A percentile compares a stretch with the other conserved stretches of the same genome.
These are phyloP conservation scores for Exserohilum turcica DNA, from an alignment of 2,329 filamentous ascomycete species.

Conservation along the genomic window DNA sequence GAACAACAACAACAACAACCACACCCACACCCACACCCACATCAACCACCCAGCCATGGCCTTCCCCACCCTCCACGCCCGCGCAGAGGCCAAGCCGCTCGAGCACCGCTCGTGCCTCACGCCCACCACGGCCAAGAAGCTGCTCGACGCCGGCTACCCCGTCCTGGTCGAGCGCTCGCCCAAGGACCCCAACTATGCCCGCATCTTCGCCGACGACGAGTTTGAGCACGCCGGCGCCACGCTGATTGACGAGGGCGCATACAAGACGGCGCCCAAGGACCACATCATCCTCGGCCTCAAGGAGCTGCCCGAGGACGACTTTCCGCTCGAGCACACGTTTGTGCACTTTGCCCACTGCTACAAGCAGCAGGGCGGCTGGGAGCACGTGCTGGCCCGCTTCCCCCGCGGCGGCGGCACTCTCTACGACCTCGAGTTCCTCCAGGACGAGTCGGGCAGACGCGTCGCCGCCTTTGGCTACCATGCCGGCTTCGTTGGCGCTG, in stretches of 20 bases:
- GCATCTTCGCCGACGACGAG: slow-evolving; percentile 51
- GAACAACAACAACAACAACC: slow-evolving; percentile 5
- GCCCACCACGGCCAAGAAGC: slow-evolving; percentile 47
- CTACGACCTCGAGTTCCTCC: slow-evolving; percentile 85
- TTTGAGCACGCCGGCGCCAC: slow-evolving; percentile 48
- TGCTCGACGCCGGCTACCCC: slow-evolving; percentile 49
- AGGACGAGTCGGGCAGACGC: slow-evolving; percentile 71
- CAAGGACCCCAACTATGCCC: slow-evolving; percentile 44
- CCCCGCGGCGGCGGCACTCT: slow-evolving; percentile 76
- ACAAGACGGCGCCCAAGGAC: slow-evolving; percentile 46
- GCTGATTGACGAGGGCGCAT: slow-evolving; percentile 46
- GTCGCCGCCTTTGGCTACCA: slow-evolving; percentile 71
- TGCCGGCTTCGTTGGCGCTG: slow-evolving; percentile 54
- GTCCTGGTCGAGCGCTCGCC: slow-evolving; percentile 49
- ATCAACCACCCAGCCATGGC: slow-evolving; percentile 23
- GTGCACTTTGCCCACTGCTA: slow-evolving; percentile 52
- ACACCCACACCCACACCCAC: neutral
- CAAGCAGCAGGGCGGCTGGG: slow-evolving; percentile 63
- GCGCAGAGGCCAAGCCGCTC: slow-evolving; percentile 49
- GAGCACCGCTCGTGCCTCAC: slow-evolving; percentile 50
- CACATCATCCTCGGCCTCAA: slow-evolving; percentile 51
- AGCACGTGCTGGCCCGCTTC: slow-evolving; percentile 78
- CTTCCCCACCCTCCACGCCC: slow-evolving; percentile 49
- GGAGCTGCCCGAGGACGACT: slow-evolving; percentile 48
- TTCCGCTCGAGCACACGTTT: slow-evolving; percentile 48